Evolutionary conservation across 2,329 filamentous ascomycete species (phyloP), one percentile per base, ranked within the genome.

Genomic region (Zymoseptoria pseudotritici): DNA sequence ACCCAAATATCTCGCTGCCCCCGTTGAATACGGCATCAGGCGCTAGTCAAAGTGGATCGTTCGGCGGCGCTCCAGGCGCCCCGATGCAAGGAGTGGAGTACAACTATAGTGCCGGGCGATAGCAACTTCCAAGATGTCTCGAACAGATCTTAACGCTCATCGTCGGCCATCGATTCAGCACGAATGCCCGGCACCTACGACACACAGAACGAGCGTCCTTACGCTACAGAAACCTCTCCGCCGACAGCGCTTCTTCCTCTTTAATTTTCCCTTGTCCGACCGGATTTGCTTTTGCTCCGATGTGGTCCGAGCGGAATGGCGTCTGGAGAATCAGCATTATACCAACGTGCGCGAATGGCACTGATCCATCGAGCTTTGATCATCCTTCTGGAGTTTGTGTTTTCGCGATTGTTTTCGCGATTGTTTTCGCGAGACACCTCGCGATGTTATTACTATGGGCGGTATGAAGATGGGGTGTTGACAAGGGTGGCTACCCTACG

Each of bases 81-180:
- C 65, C 77, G 1, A 80, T 81, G 79, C 78, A 80, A 67, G 79
- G 79, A 20, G 77, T 81, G 17, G 79, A 80, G 61, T 81, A 75
- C 56, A 68, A 68, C 46, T 71, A 66, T 50, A 17, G 20, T 21
- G 17, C 22, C 19, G 66, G 66, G 50, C 56, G 65, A 54, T 68
- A 61, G 53, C 36, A 54, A 53, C 20, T 49, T 57, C 57, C 54
- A 50, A 54, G n/a, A 46, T 46, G 5, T 17, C 5, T 46, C 17
- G 17, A 46, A 6, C 13, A 17, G 13, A 11, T n/a, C 17, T 46
- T n/a, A 11, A 46, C 36, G 36, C 36, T 46, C 17, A n/a, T 17
- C 17, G 36, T 17, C 11, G 2, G 13, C 17, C 36, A 46, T n/a
- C 36, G 36, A n/a, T 42, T 17, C 11, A 42, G 36, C 36, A 42